A percentile compares a stretch with the other conserved stretches of the same genome.
Conservation (phyloP, 306 rosid species). For the Pterocarpus macrocarpus region DNA sequence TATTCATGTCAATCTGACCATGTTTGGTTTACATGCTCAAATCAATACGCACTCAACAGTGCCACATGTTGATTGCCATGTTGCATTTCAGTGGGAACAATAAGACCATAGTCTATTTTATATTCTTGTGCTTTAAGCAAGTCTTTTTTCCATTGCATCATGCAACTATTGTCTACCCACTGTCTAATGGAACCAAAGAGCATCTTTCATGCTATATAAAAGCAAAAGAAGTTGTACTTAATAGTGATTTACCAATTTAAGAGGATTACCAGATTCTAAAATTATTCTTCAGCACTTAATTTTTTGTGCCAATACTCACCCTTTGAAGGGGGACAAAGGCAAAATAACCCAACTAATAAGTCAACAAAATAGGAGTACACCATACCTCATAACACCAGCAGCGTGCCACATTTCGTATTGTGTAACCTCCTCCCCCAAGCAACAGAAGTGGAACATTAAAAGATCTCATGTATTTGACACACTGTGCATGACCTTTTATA, state of each 20-base stretch:
- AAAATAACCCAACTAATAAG: conserved; percentile 8
- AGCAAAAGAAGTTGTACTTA: background rate
- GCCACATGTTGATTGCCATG: conserved; percentile 20
- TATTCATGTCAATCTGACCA: conserved; percentile 15
- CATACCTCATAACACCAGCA: conserved; percentile 70
- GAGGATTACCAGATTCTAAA: background rate
- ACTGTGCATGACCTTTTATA: conserved; percentile 58
- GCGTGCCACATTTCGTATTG: conserved; percentile 64
- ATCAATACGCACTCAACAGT: background rate
- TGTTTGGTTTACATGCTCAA: conserved; percentile 9
- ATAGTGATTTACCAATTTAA: background rate
- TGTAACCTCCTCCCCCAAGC: conserved; percentile 65
- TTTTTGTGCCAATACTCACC: background rate
- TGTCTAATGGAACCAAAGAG: background rate
- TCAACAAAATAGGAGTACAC: conserved; percentile 29
- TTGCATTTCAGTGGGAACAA: conserved; percentile 12
- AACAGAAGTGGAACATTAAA: conserved; percentile 62
- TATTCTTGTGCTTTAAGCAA: background rate
- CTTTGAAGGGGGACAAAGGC: background rate
- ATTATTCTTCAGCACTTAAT: conserved; percentile 5
- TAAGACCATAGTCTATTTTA: background rate
- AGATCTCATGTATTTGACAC: conserved; percentile 60
- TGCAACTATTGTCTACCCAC: conserved; percentile 5
- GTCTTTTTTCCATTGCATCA: background rate
- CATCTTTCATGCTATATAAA: background rate